Percentiles rank a stretch among this genome's conserved stretches.
phyloP scores from a whole-genome alignment of 768 basidiomycete genomes.

The Rhodotorula babjevae region DNA sequence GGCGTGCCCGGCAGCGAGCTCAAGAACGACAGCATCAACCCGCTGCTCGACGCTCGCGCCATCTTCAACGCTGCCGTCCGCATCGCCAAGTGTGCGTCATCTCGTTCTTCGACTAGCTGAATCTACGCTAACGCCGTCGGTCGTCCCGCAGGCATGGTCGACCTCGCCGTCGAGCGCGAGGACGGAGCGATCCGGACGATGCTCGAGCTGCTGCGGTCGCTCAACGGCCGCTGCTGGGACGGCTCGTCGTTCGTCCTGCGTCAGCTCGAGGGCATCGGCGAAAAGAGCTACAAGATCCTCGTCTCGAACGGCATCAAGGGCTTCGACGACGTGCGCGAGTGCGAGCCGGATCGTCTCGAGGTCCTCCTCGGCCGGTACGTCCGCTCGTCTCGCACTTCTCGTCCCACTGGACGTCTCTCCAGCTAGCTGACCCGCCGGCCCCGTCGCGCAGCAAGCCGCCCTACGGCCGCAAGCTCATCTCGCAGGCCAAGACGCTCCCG shows the following conservation, averaged over 20 bases:
- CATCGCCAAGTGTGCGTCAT: slow-evolving; percentile 63
- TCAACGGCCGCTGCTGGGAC: slow-evolving; percentile 87
- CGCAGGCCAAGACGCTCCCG: slow-evolving; percentile 28
- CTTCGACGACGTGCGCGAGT: slow-evolving; percentile 25
- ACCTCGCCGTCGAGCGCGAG: slow-evolving; percentile 64
- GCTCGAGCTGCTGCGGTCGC: slow-evolving; percentile 71
- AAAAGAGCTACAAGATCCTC: slow-evolving; percentile 53
- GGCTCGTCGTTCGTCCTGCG: slow-evolving; percentile 74
- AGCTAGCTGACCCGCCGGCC: background rate
- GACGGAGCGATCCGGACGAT: slow-evolving; percentile 69
- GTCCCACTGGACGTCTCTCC: too few relatives aligned
- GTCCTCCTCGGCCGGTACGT: slow-evolving; percentile 28
- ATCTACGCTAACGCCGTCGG: background rate
- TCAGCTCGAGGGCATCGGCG: slow-evolving; percentile 85
- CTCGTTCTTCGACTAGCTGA: background rate
- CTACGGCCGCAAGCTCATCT: slow-evolving; percentile 23
- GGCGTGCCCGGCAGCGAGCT: slow-evolving; percentile 55
- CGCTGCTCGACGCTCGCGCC: slow-evolving; percentile 60
- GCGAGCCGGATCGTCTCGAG: slow-evolving; percentile 24
- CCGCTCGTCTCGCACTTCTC: background rate
- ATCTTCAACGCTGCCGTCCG: slow-evolving; percentile 73
- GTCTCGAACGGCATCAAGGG: slow-evolving; percentile 22
- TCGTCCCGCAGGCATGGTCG: slow-evolving; percentile 60
- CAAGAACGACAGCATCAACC: slow-evolving; percentile 67
- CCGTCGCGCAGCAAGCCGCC: slow-evolving; percentile 24